These are phyloP conservation scores for Psidium friedrichsthalianum DNA, from an alignment of 345 rosid species.

Conservation along the genomic window DNA sequence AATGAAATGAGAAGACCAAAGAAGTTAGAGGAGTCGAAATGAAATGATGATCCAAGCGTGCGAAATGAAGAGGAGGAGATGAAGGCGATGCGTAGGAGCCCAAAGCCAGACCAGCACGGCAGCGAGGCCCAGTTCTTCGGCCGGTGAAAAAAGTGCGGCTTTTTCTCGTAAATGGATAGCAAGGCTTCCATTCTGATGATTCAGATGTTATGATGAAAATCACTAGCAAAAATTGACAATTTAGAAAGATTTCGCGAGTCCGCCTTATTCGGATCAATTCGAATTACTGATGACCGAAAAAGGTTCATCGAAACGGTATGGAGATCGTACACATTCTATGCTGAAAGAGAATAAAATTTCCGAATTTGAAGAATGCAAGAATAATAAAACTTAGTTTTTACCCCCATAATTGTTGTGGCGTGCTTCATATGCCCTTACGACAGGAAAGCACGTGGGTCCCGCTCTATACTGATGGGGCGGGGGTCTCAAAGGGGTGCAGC, in stretches of 20 bases:
- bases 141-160: not conserved
- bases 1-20: not conserved
- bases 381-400: not conserved
- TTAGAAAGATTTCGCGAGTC: not conserved
- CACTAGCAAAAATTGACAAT: not conserved
- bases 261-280: not conserved
- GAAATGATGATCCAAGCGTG: too few species aligned
- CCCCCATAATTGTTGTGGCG: not conserved
- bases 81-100: too few species aligned
- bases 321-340: not conserved
- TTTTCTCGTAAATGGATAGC: not conserved
- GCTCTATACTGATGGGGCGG: too few species aligned
- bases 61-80: too few species aligned
- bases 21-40: too few species aligned
- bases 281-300: not conserved
- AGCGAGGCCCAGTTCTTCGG: not conserved
- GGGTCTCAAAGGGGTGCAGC: too few species aligned
- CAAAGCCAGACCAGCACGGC: not conserved
- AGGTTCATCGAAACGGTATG: not conserved
- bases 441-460: too few species aligned
- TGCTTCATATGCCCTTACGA: too few species aligned
- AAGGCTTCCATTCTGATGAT: not conserved
- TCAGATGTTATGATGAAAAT: not conserved
- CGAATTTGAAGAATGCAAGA: not conserved
- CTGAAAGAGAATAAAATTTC: not conserved